phyloP scores from a whole-genome alignment of 1,139 yeast species.

The Sugiyamaella paludigena region DNA sequence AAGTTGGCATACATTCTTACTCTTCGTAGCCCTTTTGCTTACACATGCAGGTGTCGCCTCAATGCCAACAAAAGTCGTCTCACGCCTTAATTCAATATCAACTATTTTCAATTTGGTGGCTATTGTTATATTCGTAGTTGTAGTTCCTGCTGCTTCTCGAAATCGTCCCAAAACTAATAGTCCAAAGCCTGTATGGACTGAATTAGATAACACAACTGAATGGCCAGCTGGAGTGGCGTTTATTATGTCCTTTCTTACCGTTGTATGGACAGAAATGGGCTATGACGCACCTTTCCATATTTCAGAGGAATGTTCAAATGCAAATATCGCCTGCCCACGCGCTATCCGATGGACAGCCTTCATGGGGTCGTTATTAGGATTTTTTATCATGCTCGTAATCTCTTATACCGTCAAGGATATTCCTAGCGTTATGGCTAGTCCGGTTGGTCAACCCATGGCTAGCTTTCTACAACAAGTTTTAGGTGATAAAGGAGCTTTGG shows the following conservation, averaged over 20 bases:
- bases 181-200: conserved; percentile 60
- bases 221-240: conserved; percentile 64
- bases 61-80: conserved; percentile 49
- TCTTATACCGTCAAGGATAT: conserved; percentile 60
- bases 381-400: conserved; percentile 59
- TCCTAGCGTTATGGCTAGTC: conserved; percentile 47
- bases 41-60: conserved; percentile 47
- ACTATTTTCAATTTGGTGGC: conserved; percentile 53
- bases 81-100: conserved; percentile 56
- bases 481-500: conserved; percentile 45
- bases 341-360: conserved; percentile 62
- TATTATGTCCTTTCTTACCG: conserved; percentile 59
- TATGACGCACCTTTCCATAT: conserved; percentile 72
- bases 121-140: conserved; percentile 56
- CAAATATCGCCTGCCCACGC: conserved; percentile 58
- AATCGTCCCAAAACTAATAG: conserved; percentile 16
- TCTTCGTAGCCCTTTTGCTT: conserved; percentile 50
- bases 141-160: conserved; percentile 49
- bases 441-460: conserved; percentile 65
- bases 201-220: conserved; percentile 58
- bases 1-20: conserved; percentile 49
- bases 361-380: conserved; percentile 60
- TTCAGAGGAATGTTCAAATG: conserved; percentile 69
- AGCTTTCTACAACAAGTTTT: conserved; percentile 54
- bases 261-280: conserved; percentile 73